Evolutionary conservation across 257 asterid species (phyloP).

Genomic region (Fraxinus excelsior): DNA sequence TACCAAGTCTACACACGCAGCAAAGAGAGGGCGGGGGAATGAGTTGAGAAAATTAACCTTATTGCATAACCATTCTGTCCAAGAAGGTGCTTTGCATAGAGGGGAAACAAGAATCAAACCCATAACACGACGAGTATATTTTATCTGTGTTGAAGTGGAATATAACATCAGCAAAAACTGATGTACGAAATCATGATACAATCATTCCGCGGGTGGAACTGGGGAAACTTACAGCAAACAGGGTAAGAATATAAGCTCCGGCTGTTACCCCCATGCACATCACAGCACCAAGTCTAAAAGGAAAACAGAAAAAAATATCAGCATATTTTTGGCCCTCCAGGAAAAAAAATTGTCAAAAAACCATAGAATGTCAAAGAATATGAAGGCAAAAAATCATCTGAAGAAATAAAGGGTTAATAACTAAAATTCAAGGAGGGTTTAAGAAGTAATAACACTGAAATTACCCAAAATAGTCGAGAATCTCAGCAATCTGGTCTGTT

Average conservation of each 20-base stretch:
- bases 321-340: constrained; percentile 13
- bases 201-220: neutral
- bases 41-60: constrained; percentile 55
- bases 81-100: constrained; percentile 87
- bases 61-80: constrained; percentile 96
- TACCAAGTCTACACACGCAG: constrained; percentile 7
- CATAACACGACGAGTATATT: constrained; percentile 69
- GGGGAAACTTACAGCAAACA: constrained; percentile 75
- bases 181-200: constrained; percentile 22
- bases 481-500: constrained; percentile 78
- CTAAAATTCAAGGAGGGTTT: neutral
- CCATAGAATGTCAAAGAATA: neutral
- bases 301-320: constrained; percentile 23
- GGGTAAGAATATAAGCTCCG: constrained; percentile 90
- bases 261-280: constrained; percentile 97
- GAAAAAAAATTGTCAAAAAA: neutral
- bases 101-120: constrained; percentile 98
- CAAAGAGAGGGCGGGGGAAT: neutral
- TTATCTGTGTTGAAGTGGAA: constrained; percentile 51
- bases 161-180: constrained; percentile 23
- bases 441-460: constrained; percentile 19
- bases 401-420: constrained; percentile 5
- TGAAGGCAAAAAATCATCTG: neutral
- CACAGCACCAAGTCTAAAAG: constrained; percentile 77
- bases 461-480: constrained; percentile 77